Conservation (phyloP, 2,329 filamentous ascomycete species). For the Leptosphaerulina australis region DNA sequence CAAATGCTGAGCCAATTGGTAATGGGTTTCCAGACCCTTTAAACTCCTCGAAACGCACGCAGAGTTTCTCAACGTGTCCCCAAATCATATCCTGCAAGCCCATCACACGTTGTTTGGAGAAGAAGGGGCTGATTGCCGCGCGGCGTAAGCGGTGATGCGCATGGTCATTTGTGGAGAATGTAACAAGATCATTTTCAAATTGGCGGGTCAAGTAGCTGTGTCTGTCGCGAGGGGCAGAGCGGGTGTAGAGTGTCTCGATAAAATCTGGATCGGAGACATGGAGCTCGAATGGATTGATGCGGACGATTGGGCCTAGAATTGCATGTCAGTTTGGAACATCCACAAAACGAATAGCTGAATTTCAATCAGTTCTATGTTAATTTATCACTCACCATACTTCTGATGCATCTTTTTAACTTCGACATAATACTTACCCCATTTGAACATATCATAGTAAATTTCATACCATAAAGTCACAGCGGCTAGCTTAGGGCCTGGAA, state of each 20-base stretch:
- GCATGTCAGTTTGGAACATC: background rate
- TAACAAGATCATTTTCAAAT: background rate
- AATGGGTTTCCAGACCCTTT: background rate
- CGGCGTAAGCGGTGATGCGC: conserved; percentile 5
- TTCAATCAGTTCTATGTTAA: too few relatives aligned
- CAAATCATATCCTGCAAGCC: conserved; percentile 5
- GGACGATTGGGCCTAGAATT: conserved; percentile 35
- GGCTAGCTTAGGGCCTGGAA: conserved; percentile 35
- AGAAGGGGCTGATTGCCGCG: conserved; percentile 7
- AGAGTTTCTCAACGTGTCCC: conserved; percentile 6
- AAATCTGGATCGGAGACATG: conserved; percentile 32
- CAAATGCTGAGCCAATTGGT: background rate
- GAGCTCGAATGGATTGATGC: conserved; percentile 37
- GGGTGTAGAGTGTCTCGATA: conserved; percentile 34
- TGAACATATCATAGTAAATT: conserved; percentile 32
- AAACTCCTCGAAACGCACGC: background rate
- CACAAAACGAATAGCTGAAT: too few relatives aligned
- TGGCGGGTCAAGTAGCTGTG: background rate
- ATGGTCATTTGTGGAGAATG: conserved; percentile 1
- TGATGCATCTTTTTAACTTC: conserved; percentile 40
- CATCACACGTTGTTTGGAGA: conserved; percentile 8
- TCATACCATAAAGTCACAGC: conserved; percentile 33
- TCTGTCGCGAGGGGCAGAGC: conserved; percentile 5
- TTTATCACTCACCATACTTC: conserved; percentile 30
- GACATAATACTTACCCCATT: conserved; percentile 34